Percentiles rank a stretch among this genome's conserved stretches.
Evolutionary conservation across 73 alveolate species (phyloP).

Genomic region (Paramecium pentaurelia): DNA sequence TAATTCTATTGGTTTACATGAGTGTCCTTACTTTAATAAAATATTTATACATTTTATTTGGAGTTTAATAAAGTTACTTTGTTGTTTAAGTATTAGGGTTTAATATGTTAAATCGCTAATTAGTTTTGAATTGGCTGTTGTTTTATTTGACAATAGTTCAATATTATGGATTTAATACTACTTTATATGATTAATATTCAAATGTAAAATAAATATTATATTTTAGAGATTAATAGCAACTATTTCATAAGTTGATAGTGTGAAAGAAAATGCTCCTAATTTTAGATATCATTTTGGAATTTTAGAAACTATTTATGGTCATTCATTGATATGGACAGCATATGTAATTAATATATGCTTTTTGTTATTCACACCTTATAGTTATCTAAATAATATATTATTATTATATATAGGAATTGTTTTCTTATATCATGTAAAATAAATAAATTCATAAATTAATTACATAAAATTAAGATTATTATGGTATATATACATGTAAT

Average conservation of each 20-base stretch:
- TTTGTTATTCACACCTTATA: background rate
- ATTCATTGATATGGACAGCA: slow-evolving; percentile 7
- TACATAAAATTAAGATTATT: background rate
- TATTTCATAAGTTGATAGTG: background rate
- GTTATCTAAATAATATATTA: background rate
- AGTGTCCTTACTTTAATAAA: background rate
- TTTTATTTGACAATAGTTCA: background rate
- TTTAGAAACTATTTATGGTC: background rate
- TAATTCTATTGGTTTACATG: background rate
- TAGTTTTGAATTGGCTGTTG: background rate
- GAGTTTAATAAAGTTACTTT: background rate
- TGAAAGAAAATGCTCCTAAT: background rate
- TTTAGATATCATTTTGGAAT: background rate
- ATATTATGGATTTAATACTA: background rate
- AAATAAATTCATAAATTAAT: background rate
- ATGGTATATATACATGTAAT: background rate
- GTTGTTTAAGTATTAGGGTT: background rate
- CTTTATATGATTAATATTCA: background rate
- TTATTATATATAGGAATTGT: slow-evolving; percentile 15
- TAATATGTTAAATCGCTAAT: background rate
- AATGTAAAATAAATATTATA: background rate
- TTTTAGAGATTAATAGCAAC: background rate
- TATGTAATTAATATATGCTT: background rate
- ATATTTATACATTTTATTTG: background rate
- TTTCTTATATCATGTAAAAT: background rate